Percentiles rank a stretch among this genome's conserved stretches.
Conservation (phyloP, 1,284 basidiomycete species). For the Acaromyces ingoldii region DNA sequence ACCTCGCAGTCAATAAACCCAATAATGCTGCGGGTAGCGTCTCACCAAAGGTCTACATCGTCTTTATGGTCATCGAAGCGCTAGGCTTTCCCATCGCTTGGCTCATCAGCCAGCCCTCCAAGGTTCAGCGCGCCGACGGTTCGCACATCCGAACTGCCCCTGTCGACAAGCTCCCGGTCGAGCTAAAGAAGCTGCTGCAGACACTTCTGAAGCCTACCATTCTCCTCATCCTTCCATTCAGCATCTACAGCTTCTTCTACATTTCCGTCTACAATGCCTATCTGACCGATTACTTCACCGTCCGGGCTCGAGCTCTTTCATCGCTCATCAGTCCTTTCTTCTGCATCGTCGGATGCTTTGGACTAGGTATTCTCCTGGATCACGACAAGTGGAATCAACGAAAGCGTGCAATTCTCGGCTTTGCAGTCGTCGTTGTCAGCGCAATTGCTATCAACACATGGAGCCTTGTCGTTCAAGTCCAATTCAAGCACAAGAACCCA, state of each 20-base stretch:
- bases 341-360: conserved; percentile 31
- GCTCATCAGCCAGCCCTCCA: conserved; percentile 29
- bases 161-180: conserved; percentile 15
- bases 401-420: conserved; percentile 24
- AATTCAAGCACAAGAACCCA: conserved; percentile 18
- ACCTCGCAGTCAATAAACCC: conserved; percentile 19
- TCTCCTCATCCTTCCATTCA: conserved; percentile 3
- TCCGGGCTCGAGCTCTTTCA: conserved; percentile 37
- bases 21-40: conserved; percentile 20
- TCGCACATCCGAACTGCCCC: conserved; percentile 20
- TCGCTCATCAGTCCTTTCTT: conserved; percentile 30
- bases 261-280: conserved; percentile 21
- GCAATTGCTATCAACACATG: conserved; percentile 31
- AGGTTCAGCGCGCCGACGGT: conserved; percentile 40
- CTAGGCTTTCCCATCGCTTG: conserved; percentile 32
- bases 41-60: conserved; percentile 30
- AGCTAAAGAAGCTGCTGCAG: conserved; percentile 13
- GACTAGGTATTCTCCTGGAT: conserved; percentile 35
- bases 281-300: conserved; percentile 36
- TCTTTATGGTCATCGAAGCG: conserved; percentile 41
- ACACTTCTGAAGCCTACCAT: neutral
- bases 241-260: conserved; percentile 17
- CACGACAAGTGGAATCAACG: conserved; percentile 21
- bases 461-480: conserved; percentile 22
- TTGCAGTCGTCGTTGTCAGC: conserved; percentile 25